A percentile compares a stretch with the other conserved stretches of the same genome.
These are phyloP conservation scores for Xylaria hypoxylon DNA, from an alignment of 2,329 filamentous ascomycete species.

Conservation along the genomic window DNA sequence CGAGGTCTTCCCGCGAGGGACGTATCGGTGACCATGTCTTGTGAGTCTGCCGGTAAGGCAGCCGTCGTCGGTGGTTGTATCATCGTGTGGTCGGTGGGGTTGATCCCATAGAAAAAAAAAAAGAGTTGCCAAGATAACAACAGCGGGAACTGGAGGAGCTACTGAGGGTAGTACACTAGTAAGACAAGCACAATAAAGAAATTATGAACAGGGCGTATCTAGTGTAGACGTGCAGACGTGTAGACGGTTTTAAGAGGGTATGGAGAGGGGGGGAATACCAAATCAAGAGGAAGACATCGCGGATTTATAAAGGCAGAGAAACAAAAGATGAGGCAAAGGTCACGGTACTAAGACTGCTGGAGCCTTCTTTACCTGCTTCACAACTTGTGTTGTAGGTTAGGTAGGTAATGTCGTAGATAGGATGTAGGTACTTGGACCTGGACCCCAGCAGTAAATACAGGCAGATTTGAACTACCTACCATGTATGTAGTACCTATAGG, in stretches of 20 bases:
- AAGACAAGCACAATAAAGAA: not conserved
- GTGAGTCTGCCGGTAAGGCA: conserved; percentile 29
- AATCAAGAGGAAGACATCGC: conserved; percentile 3
- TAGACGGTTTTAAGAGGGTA: too few species aligned
- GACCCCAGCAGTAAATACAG: not conserved
- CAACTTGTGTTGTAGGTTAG: not conserved
- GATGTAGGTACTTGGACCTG: not conserved
- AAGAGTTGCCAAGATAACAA: conserved; percentile 19
- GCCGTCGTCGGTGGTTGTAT: conserved; percentile 41
- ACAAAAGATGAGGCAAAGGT: not conserved
- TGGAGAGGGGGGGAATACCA: not conserved
- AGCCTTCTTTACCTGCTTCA: conserved; percentile 12
- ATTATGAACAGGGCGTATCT: too few species aligned
- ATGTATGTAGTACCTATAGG: too few species aligned
- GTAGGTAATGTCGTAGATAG: not conserved
- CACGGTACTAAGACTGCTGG: not conserved
- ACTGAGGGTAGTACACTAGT: not conserved
- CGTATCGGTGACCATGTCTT: conserved; percentile 21
- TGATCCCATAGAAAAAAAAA: not conserved
- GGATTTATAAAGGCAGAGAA: not conserved
- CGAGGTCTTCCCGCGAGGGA: conserved; percentile 31
- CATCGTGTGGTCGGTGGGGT: conserved; percentile 33
- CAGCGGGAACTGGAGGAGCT: conserved; percentile 12
- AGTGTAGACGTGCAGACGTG: too few species aligned
- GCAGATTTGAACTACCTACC: too few species aligned